Evolutionary conservation across 345 rosid species (phyloP), one percentile per base, ranked within the genome.

Genomic region (Populus alba): DNA sequence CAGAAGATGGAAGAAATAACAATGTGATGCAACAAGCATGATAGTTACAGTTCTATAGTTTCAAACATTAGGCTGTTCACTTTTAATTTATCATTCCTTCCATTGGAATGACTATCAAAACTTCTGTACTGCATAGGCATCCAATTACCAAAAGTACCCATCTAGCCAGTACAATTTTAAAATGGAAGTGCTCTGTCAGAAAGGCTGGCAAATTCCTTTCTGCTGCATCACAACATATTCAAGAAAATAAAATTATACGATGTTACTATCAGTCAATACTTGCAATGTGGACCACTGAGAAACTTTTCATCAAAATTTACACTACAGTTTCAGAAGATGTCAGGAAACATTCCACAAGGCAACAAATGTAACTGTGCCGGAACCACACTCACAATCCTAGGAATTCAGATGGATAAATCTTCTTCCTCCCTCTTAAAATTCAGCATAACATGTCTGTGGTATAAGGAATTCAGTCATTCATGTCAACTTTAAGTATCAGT

Each of bases 1-100:
- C 66, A 23, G 6, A 83, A 51, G 47, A 75, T 29, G 13, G 12
- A 78, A 72, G 33, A 17, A 79, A 79, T 38, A 59, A 74, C 41
- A 66, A 68, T 72, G 49, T 38, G 62, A 76, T 62, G 15, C 79
- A 78, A 53, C 43, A 17, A 67, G 38, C 63, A 18, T 6, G 23
- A 33, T 18, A 53, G 25, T 61, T 70, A 68, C 11, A 71, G 25
- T 39, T 2, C 15, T 7, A 27, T 4, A 55, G 27, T 35, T 61
- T 70, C 22, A 67, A 57, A 10, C 70, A 41, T 17, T 16, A 57
- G 16, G 45, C 29, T 11, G 11, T 45, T n/a, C 8, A n/a, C 20
- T 23, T 66, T 31, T n/a, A 65, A 23, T 47, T 49, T 49, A 65
- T 17, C 25, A 69, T 38, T 70, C 45, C n/a, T 43, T 63, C 39